Percentiles rank a stretch among this genome's conserved stretches.
These are phyloP conservation scores for Cadophora malorum DNA, from an alignment of 2,329 filamentous ascomycete genomes.

Conservation along the genomic window DNA sequence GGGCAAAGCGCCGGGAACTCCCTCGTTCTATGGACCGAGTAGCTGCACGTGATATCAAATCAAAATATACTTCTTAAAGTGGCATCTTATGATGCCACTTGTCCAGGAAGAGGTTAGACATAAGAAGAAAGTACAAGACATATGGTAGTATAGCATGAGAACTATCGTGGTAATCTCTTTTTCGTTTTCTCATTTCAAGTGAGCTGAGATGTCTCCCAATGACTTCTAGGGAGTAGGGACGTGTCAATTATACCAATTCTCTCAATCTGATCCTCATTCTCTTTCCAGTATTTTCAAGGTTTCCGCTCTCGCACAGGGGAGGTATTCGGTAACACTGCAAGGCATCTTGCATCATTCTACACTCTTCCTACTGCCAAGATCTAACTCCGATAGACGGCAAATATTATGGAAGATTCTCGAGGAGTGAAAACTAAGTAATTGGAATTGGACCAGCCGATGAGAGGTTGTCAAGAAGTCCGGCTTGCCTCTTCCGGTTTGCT, in stretches of 20 bases:
- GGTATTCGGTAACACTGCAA: neutral
- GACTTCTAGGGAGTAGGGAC: neutral
- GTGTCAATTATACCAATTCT: neutral
- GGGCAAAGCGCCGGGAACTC: neutral
- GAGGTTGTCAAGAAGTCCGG: neutral
- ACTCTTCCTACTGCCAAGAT: conserved; percentile 5
- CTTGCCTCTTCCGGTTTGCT: neutral
- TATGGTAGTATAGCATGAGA: neutral
- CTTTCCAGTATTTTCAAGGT: neutral
- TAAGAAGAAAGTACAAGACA: neutral
- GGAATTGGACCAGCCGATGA: neutral
- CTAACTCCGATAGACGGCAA: neutral
- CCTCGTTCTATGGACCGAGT: neutral
- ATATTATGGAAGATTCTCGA: conserved; percentile 10
- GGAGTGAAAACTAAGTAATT: neutral
- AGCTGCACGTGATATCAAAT: conserved; percentile 18
- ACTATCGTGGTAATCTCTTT: neutral
- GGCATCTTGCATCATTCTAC: conserved; percentile 10
- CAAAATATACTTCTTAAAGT: conserved; percentile 10
- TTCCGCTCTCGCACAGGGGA: conserved; percentile 6
- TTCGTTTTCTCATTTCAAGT: neutral
- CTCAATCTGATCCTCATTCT: neutral
- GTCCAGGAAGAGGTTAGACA: neutral
- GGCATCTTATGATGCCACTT: neutral
- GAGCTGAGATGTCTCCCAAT: neutral